Evolutionary conservation across 495 filamentous ascomycete genomes (phyloP), one percentile per base, ranked within the genome.

Genomic region (Daldinia childiae): DNA sequence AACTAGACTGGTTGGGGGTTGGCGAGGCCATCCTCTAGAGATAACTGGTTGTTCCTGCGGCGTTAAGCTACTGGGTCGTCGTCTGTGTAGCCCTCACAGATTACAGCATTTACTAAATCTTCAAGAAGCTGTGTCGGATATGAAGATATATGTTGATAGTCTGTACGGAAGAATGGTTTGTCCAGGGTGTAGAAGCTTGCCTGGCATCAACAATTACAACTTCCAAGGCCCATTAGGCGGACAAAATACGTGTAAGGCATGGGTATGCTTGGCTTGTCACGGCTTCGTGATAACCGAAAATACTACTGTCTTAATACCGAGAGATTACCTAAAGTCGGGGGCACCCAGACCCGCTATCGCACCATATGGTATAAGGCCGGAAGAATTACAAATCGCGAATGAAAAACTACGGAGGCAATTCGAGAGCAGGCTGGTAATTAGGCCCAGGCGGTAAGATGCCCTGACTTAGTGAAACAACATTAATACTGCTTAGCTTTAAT

Each of bases 61-160:
- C 0, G 0, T 65, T 26, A 64, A 62, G 24, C 12, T 71, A 1
- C 30, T 65, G 4, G 50, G 51, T 3, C 36, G 68, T 19, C 26
- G 45, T 4, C 43, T 71, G 4, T 71, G 68, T 41, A 59, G 27
- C 19, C 48, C 68, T 4, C 68, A 71, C n/a, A 57, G 68, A 4
- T 4, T 57, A 5, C 57, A 64, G 19, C 57, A 71, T 8, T n/a
- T 71, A 1, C 17, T 71, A 1, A 34, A 64, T 8, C 56, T 64
- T 19, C 6, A 60, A 6, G 17, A 4, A n/a, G 15, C 19, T 7
- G 9, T 50, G 4, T 7, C 32, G 0, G 6, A 26, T 3, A 70
- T 70, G 67, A 15, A 14, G 0, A 27, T 15, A 0, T 70, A 70
- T 21, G 5, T 17, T 24, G 32, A 36, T 2, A 50, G 45, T 2